Evolutionary conservation across 1,284 basidiomycete species (phyloP).

Genomic region (Ustilago bromivora): DNA sequence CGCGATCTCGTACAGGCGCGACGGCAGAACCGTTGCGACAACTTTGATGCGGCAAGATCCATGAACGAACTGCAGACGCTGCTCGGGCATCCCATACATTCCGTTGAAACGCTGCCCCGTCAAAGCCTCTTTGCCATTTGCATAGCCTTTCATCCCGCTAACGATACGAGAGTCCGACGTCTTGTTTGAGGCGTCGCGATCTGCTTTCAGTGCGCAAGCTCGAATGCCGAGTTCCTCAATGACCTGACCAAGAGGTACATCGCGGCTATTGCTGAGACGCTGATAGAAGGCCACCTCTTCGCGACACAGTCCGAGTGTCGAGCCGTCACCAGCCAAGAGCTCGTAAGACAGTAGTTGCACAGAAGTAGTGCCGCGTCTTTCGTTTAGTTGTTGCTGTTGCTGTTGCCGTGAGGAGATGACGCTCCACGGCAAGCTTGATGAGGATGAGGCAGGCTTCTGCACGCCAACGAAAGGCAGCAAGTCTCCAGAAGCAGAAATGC

Average conservation of each 20-base stretch:
- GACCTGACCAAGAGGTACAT: constrained; percentile 58
- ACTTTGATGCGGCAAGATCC: constrained; percentile 48
- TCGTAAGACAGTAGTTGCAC: constrained; percentile 45
- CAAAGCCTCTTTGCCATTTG: constrained; percentile 11
- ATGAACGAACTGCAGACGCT: constrained; percentile 53
- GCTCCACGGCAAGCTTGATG: constrained; percentile 23
- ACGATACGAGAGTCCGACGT: constrained; percentile 29
- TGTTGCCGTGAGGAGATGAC: constrained; percentile 29
- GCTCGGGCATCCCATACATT: constrained; percentile 34
- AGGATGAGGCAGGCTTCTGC: constrained; percentile 15
- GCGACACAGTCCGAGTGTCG: constrained; percentile 28
- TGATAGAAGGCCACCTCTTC: constrained; percentile 59
- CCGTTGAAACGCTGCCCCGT: constrained; percentile 17
- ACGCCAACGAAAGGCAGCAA: constrained; percentile 44
- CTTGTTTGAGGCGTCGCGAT: constrained; percentile 24
- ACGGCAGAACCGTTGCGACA: constrained; percentile 42
- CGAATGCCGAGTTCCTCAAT: constrained; percentile 60
- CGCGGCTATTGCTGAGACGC: constrained; percentile 44
- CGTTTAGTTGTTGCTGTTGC: constrained; percentile 24
- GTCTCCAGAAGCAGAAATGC: constrained; percentile 44
- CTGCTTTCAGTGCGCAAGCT: constrained; percentile 44
- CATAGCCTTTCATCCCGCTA: constrained; percentile 12
- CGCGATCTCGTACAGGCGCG: constrained; percentile 25
- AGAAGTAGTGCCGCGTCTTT: background rate
- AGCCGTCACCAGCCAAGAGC: constrained; percentile 27